phyloP scores from a whole-genome alignment of 768 basidiomycete species.

The Leucosporidium creatinivorum region DNA sequence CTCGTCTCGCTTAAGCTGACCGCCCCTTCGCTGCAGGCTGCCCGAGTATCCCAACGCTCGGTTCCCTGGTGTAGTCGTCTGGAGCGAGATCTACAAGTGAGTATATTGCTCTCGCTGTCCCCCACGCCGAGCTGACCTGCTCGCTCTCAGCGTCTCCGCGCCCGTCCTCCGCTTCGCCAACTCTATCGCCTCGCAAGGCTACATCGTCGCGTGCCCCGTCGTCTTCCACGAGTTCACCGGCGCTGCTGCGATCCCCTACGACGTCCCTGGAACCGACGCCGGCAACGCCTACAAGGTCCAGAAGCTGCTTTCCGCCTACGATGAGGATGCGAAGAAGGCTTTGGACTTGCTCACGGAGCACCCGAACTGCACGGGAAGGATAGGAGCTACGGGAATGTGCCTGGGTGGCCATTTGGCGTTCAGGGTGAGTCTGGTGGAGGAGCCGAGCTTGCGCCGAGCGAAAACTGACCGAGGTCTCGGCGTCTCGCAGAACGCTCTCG shows the following conservation, averaged over 20 bases:
- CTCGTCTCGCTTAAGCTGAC: neutral
- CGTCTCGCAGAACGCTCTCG: conserved; percentile 66
- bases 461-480: too few species aligned
- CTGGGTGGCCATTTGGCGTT: conserved; percentile 59
- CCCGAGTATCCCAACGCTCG: conserved; percentile 44
- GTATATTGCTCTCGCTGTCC: neutral
- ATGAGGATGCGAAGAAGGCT: conserved; percentile 77
- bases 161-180: conserved; percentile 37
- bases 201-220: conserved; percentile 41
- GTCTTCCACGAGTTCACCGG: conserved; percentile 85
- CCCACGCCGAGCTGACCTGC: too few species aligned
- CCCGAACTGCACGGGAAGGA: conserved; percentile 80
- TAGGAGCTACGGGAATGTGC: conserved; percentile 88
- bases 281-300: conserved; percentile 95
- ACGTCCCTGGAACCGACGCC: conserved; percentile 71
- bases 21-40: conserved; percentile 24
- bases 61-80: conserved; percentile 42
- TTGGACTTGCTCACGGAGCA: conserved; percentile 66
- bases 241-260: conserved; percentile 80
- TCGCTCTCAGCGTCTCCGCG: conserved; percentile 13
- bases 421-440: conserved; percentile 45
- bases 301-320: conserved; percentile 78
- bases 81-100: conserved; percentile 33
- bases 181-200: conserved; percentile 38
- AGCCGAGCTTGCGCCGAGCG: neutral